Evolutionary conservation across 306 rosid genomes (phyloP), one percentile per base, ranked within the genome.

Genomic region (Vicia villosa): DNA sequence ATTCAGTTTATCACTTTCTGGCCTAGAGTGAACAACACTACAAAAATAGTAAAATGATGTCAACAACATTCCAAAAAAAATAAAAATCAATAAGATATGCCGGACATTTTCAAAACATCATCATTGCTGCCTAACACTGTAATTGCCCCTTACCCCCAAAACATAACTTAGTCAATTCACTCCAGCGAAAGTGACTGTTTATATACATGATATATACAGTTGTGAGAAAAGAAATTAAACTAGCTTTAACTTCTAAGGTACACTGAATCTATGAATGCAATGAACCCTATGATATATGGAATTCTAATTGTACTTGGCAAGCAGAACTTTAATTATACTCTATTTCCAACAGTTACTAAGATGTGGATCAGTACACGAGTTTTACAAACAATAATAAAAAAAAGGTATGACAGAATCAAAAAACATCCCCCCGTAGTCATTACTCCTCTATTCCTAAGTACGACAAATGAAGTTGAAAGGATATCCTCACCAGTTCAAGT

Each of bases 401-500:
- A 61, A 45, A 71, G 30, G 16, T 50, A 64, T 30, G 49, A 76
- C 56, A 55, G 21, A 61, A 66, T 5, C 7, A 74, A 17, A 38
- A 32, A 69, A 36, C 17, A 69, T 43, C 37, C 10, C 41, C 61
- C n/a, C n/a, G n/a, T n/a, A n/a, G n/a, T n/a, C 52, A 55, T 55
- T 46, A 40, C 26, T 56, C 36, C 42, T 69, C 26, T 11, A 67
- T 30, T 68, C 43, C 21, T 17, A 72, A 41, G 64, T 63, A 68
- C 45, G 65, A 45, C 20, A 76, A 66, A 34, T 65, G 26, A 72
- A n/a, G 14, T 11, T 66, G 51, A 80, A 47, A 41, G 13, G 43
- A 49, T 69, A 72, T 19, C 52, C 83, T 88, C 73, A 93, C 98
- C 96, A 93, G 83, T 78, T 93, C 98, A 78, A 93, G 98, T 75